Conservation (phyloP, 805 yeast genomes). For the Naumovozyma castellii region DNA sequence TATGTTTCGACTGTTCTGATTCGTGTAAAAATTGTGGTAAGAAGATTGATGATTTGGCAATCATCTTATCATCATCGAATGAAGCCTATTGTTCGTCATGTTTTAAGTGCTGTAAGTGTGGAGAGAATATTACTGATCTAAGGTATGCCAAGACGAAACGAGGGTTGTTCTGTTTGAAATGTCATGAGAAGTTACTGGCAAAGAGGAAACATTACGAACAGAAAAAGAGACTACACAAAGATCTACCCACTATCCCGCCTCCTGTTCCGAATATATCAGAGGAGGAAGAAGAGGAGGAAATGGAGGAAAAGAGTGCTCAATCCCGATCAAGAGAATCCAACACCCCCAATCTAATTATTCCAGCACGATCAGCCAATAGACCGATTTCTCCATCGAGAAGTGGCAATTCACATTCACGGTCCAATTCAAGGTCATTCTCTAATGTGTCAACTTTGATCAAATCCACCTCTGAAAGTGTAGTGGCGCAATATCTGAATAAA, state of each 20-base stretch:
- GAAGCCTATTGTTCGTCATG: constrained; percentile 90
- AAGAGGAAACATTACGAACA: constrained; percentile 48
- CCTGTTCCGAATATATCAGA: neutral
- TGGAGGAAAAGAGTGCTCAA: neutral
- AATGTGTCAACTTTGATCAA: constrained; percentile 2
- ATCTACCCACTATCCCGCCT: constrained; percentile 12
- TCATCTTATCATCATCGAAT: constrained; percentile 74
- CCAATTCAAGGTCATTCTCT: neutral
- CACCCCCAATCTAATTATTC: constrained; percentile 4
- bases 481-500: constrained; percentile 19
- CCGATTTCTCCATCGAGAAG: constrained; percentile 12
- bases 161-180: constrained; percentile 87
- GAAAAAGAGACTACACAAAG: constrained; percentile 22
- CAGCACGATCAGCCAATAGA: constrained; percentile 13
- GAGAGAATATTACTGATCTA: constrained; percentile 76
- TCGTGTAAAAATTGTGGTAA: constrained; percentile 78
- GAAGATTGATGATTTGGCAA: constrained; percentile 90
- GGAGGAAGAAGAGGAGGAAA: neutral
- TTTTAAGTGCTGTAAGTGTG: constrained; percentile 85
- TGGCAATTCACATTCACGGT: neutral
- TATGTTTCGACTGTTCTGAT: constrained; percentile 90
- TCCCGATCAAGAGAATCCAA: neutral
- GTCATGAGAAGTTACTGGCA: constrained; percentile 79
- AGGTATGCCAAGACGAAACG: constrained; percentile 89
- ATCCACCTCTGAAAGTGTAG: constrained; percentile 16